Evolutionary conservation across 2,329 filamentous ascomycete species (phyloP).

Genomic region (Colletotrichum cereale): DNA sequence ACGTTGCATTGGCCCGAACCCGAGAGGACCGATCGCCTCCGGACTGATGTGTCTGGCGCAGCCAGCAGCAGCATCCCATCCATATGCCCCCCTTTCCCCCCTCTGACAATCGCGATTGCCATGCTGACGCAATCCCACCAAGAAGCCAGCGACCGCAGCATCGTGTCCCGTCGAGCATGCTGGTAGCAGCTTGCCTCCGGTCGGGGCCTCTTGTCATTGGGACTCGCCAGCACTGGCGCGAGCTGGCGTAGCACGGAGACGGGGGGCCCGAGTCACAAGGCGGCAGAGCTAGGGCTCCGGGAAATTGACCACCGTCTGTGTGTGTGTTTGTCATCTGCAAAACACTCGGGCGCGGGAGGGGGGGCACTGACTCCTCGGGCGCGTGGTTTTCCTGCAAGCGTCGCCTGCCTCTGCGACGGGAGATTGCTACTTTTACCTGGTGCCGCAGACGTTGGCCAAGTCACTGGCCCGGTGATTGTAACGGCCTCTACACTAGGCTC

Average conservation of each 20-base stretch:
- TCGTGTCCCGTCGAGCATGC: not conserved
- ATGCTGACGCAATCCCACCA: slow-evolving; percentile 1
- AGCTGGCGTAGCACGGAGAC: not conserved
- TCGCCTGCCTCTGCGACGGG: not conserved
- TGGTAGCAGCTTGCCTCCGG: not conserved
- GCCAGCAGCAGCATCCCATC: not conserved
- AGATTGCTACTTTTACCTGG: not conserved
- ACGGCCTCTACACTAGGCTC: not conserved
- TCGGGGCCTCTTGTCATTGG: not conserved
- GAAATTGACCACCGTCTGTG: not conserved
- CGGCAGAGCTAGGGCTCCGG: not conserved
- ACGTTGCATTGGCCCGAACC: not conserved
- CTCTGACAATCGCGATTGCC: not conserved
- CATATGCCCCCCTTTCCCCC: slow-evolving; percentile 4
- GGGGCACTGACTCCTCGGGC: slow-evolving; percentile 18
- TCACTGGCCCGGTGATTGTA: not conserved
- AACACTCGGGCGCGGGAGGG: slow-evolving; percentile 11
- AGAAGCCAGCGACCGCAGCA: not conserved
- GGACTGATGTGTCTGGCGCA: not conserved
- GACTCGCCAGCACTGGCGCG: slow-evolving; percentile 1
- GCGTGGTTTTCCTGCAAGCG: not conserved
- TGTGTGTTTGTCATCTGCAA: slow-evolving; percentile 25
- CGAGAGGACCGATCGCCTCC: not conserved
- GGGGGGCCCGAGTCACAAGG: not conserved
- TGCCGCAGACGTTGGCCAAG: not conserved